Conservation (phyloP, 352 stramenopile species). For the Globisporangium viniferum region DNA sequence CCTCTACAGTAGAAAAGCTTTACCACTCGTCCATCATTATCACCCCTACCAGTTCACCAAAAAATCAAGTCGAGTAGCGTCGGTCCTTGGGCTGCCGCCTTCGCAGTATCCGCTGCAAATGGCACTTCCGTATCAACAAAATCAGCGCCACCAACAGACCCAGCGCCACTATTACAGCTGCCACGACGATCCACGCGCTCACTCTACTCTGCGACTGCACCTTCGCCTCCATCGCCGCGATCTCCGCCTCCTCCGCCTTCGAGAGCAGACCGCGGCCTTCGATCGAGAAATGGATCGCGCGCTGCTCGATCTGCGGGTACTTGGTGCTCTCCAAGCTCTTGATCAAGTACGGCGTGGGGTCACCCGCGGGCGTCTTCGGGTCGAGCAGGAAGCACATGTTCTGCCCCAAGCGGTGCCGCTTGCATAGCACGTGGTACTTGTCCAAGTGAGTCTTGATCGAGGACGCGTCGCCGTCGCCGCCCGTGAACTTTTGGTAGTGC, state of each 20-base stretch:
- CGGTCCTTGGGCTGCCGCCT: constrained; percentile 6
- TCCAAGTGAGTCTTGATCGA: constrained; percentile 49
- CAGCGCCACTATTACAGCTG: not conserved
- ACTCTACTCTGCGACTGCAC: not conserved
- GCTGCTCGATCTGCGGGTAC: constrained; percentile 49
- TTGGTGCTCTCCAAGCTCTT: constrained; percentile 52
- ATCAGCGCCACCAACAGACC: not conserved
- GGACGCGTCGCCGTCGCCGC: constrained; percentile 45
- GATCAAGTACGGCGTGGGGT: constrained; percentile 42
- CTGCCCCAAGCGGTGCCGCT: constrained; percentile 48
- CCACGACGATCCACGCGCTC: not conserved
- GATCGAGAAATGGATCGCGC: constrained; percentile 74
- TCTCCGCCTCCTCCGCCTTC: constrained; percentile 35
- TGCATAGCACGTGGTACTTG: constrained; percentile 64
- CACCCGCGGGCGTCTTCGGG: constrained; percentile 36
- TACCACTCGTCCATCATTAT: not conserved
- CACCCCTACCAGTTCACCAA: not conserved
- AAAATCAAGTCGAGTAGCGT: constrained; percentile 8
- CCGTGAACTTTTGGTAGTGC: constrained; percentile 72
- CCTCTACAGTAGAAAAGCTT: not conserved
- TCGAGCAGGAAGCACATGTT: constrained; percentile 64
- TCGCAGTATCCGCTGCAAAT: not conserved
- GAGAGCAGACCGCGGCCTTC: constrained; percentile 59
- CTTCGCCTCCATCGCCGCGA: constrained; percentile 3
- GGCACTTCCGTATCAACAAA: not conserved